Percentiles rank a stretch among this genome's conserved stretches.
These are phyloP conservation scores for Pichia paraexigua DNA, from an alignment of 805 yeast species.

Conservation along the genomic window DNA sequence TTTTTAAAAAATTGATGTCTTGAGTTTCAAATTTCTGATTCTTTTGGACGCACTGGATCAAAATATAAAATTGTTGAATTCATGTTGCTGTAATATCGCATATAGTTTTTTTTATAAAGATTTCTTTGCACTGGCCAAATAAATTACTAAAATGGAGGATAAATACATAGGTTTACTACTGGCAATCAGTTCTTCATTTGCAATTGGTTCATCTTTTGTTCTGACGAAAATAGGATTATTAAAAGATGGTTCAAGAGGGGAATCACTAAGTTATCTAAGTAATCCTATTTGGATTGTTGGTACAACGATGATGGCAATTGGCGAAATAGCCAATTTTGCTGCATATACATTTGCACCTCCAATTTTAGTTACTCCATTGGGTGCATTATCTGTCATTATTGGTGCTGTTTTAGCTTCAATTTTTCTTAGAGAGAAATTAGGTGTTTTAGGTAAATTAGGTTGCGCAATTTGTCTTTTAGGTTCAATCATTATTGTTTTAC, in stretches of 20 bases:
- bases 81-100: background rate
- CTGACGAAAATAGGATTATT: constrained; percentile 81
- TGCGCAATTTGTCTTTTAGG: constrained; percentile 88
- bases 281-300: constrained; percentile 96
- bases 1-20: too few relatives aligned
- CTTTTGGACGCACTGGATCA: background rate
- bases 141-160: constrained; percentile 45
- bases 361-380: constrained; percentile 82
- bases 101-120: background rate
- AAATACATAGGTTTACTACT: constrained; percentile 83
- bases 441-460: constrained; percentile 83
- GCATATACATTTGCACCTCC: constrained; percentile 96
- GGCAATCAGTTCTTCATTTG: constrained; percentile 80
- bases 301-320: constrained; percentile 81
- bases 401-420: constrained; percentile 88
- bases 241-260: constrained; percentile 55
- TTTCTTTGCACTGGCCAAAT: background rate
- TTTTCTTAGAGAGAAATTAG: constrained; percentile 78
- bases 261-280: constrained; percentile 68
- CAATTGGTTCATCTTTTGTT: constrained; percentile 85
- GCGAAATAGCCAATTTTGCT: constrained; percentile 88
- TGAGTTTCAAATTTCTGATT: background rate
- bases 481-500: constrained; percentile 77
- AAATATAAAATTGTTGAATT: background rate
- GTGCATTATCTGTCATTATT: constrained; percentile 82